These are phyloP conservation scores for Plectosphaerella cucumerina DNA, from an alignment of 2,329 filamentous ascomycete species.

Conservation along the genomic window DNA sequence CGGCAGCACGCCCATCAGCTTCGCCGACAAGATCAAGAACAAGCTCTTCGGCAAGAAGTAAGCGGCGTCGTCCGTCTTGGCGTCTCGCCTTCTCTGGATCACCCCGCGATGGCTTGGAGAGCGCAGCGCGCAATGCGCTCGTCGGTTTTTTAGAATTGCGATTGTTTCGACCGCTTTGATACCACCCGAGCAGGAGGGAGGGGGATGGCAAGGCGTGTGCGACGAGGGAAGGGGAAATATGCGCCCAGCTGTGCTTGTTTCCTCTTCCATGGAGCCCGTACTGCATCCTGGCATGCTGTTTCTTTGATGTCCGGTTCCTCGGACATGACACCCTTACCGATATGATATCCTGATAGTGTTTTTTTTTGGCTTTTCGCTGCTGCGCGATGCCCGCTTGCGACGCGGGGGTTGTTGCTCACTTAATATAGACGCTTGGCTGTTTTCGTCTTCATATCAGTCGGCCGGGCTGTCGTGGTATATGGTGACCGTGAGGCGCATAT, in stretches of 20 bases:
- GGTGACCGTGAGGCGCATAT: too few species aligned
- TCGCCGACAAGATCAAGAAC: slow-evolving; percentile 55
- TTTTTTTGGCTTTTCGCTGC: background rate
- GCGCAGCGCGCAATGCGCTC: background rate
- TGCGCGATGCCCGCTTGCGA: too few species aligned
- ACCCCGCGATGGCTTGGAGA: background rate
- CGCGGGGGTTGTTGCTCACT: background rate
- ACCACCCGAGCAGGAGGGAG: background rate
- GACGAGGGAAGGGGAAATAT: background rate
- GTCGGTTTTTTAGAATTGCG: background rate
- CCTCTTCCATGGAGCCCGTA: background rate
- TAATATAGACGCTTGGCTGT: background rate
- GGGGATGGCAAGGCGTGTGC: background rate
- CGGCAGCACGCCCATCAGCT: slow-evolving; percentile 28
- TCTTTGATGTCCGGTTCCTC: background rate
- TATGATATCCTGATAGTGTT: background rate
- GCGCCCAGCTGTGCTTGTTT: background rate
- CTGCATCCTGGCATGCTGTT: background rate
- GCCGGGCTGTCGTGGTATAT: too few species aligned
- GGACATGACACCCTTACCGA: background rate
- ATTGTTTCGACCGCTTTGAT: background rate
- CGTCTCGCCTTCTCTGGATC: background rate
- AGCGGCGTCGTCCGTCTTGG: background rate
- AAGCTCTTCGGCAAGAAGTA: slow-evolving; percentile 49
- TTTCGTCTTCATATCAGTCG: too few species aligned